These are phyloP conservation scores for Tetracentron sinense DNA, from an alignment of 164 flowering plant genomes.

Conservation along the genomic window DNA sequence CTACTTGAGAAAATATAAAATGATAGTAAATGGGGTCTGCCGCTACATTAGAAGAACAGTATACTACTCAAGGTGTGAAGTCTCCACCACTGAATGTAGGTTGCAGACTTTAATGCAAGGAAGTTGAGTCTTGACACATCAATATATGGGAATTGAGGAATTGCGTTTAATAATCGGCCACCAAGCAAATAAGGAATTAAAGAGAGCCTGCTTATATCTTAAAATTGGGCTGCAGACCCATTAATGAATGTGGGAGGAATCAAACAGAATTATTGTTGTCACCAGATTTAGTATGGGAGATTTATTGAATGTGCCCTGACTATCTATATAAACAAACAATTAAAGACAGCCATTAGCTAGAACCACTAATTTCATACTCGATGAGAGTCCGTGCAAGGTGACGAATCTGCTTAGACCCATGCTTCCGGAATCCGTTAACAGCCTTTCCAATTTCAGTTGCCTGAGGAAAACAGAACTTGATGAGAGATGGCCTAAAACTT, in stretches of 20 bases:
- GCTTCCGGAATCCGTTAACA: constrained; percentile 64
- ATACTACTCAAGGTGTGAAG: background rate
- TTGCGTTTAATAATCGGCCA: too few relatives aligned
- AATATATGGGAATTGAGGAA: background rate
- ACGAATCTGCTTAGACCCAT: constrained; percentile 54
- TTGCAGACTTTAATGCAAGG: background rate
- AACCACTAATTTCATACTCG: constrained; percentile 38
- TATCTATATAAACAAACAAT: background rate
- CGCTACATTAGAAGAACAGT: background rate
- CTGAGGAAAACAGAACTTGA: constrained; percentile 31
- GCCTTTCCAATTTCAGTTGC: constrained; percentile 89
- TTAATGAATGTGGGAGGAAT: background rate
- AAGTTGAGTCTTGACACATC: background rate
- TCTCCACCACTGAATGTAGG: background rate
- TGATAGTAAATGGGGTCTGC: too few relatives aligned
- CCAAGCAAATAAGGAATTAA: background rate
- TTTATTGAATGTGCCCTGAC: too few relatives aligned
- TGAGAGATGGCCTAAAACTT: constrained; percentile 6
- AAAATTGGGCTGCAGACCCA: background rate
- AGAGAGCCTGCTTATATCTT: background rate
- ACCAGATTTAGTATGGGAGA: background rate
- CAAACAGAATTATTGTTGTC: background rate
- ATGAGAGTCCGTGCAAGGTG: constrained; percentile 56
- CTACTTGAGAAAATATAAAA: background rate
- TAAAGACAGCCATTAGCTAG: background rate